Conservation (phyloP, 306 rosid species). For the Phaseolus lunatus region DNA sequence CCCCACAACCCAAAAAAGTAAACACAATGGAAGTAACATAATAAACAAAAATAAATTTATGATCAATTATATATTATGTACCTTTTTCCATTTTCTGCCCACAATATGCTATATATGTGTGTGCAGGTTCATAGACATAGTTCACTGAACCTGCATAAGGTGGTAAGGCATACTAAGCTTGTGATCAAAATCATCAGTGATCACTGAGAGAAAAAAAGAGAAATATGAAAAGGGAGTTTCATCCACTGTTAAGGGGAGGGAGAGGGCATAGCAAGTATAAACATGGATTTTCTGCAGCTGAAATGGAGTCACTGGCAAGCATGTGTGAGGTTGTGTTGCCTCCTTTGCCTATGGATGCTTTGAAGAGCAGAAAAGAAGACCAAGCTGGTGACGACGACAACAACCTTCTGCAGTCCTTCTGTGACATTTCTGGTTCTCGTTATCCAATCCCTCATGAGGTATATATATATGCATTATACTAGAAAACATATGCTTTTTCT, state of each 20-base stretch:
- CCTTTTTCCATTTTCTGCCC: background rate
- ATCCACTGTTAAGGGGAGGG: constrained; percentile 73
- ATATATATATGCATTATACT: background rate
- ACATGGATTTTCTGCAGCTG: constrained; percentile 60
- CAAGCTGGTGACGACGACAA: background rate
- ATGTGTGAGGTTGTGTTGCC: constrained; percentile 76
- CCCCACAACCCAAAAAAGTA: background rate
- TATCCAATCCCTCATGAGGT: constrained; percentile 69
- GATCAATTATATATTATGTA: background rate
- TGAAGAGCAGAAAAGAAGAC: constrained; percentile 31
- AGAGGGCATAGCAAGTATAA: constrained; percentile 54
- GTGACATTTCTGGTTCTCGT: constrained; percentile 63
- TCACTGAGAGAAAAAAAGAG: background rate
- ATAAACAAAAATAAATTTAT: background rate
- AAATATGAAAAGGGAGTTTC: constrained; percentile 55
- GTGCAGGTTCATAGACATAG: background rate
- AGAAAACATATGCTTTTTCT: background rate
- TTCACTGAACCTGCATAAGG: constrained; percentile 17
- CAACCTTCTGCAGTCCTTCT: constrained; percentile 52
- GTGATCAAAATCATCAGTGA: constrained; percentile 14
- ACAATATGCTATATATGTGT: background rate
- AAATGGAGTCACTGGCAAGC: constrained; percentile 68
- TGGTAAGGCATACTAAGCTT: background rate
- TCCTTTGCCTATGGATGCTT: constrained; percentile 56
- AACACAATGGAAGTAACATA: background rate